Evolutionary conservation across 768 basidiomycete species (phyloP), one percentile per base, ranked within the genome.

Genomic region (Ramaria rubella): DNA sequence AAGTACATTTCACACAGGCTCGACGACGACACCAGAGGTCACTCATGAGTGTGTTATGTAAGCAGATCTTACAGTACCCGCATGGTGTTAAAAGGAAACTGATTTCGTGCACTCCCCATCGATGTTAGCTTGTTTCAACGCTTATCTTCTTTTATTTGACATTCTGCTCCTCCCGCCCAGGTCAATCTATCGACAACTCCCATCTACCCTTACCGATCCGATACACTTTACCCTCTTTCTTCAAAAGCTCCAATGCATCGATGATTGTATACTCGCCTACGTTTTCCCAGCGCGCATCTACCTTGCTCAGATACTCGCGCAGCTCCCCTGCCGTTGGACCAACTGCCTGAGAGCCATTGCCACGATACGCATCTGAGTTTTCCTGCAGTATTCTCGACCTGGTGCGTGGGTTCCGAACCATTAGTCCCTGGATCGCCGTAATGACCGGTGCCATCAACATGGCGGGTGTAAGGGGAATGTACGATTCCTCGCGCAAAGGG

Each of bases 281-380:
- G 61, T 75, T 74, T 59, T 72, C 75, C 87, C 87, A 90, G 29
- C 81, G 74, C 62, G 77, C 82, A 60, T 89, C 87, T 49, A 67
- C 71, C 55, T 69, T 73, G 48, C 66, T 65, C 62, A 90, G 61
- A 57, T 70, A 72, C 1, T 58, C 59, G 24, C 79, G 64, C 21
- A 90, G 73, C 4, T 76, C 79, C 26, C 75, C 75, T 50, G 74
- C 73, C 21, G 72, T 74, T 12, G 68, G 71, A 6, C 70, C 73
- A 50, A 55, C 36, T 24, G 49, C 49, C 70, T 46, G n/a, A 60
- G 57, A 27, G 52, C 24, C 60, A 29, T 58, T 55, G 38, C 44
- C 19, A 38, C 45, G 24, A 36, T 42, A 14, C 31, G 33, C 43
- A 42, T 55, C 52, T 30, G n/a, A 30, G 26, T 48, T n/a, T n/a